Evolutionary conservation across 2,329 filamentous ascomycete species (phyloP).

Genomic region (Thelonectria discophora): DNA sequence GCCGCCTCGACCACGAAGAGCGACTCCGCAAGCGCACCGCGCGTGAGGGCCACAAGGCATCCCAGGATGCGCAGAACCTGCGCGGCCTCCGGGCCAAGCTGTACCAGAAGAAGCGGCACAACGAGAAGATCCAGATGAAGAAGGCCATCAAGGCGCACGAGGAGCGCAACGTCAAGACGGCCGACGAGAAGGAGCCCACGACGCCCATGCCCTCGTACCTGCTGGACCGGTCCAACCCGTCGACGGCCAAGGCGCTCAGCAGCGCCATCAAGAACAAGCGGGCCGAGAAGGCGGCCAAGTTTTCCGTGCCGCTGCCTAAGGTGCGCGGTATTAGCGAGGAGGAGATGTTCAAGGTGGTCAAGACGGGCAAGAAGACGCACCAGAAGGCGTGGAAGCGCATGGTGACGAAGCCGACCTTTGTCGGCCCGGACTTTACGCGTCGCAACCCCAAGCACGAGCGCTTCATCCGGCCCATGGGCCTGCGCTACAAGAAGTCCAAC

Average conservation of each 20-base stretch:
- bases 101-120: slow-evolving; percentile 90
- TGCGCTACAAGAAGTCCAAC: slow-evolving; percentile 62
- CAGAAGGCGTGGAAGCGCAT: slow-evolving; percentile 84
- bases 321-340: slow-evolving; percentile 91
- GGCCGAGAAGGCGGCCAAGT: slow-evolving; percentile 91
- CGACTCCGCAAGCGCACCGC: slow-evolving; percentile 85
- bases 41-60: slow-evolving; percentile 87
- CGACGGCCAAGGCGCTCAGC: slow-evolving; percentile 73
- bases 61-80: slow-evolving; percentile 91
- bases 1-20: slow-evolving; percentile 81
- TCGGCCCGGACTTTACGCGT: slow-evolving; percentile 89
- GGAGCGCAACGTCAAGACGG: slow-evolving; percentile 93
- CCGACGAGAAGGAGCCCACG: slow-evolving; percentile 78
- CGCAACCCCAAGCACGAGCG: slow-evolving; percentile 82
- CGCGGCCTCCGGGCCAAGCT: slow-evolving; percentile 92
- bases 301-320: slow-evolving; percentile 90
- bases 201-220: slow-evolving; percentile 92
- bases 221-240: slow-evolving; percentile 78
- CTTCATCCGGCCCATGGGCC: slow-evolving; percentile 61
- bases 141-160: slow-evolving; percentile 95
- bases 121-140: slow-evolving; percentile 98
- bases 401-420: slow-evolving; percentile 73
- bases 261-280: slow-evolving; percentile 96
- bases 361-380: slow-evolving; percentile 92
- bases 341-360: slow-evolving; percentile 97